Percentiles rank a stretch among this genome's conserved stretches.
Conservation (phyloP, 768 basidiomycete species). For the Boletus bicolor region DNA sequence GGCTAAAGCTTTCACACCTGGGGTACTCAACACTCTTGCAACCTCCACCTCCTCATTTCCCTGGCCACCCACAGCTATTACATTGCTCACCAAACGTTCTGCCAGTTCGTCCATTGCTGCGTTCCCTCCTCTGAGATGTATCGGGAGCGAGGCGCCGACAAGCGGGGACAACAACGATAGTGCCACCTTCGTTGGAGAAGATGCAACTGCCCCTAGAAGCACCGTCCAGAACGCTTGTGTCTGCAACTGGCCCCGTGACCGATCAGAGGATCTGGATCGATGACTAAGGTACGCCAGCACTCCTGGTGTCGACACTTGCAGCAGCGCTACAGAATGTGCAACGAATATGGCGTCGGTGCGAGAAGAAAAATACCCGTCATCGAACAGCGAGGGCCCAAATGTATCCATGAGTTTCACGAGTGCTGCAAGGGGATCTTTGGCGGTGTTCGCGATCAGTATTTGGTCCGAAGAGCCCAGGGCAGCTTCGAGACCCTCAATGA, state of each 20-base stretch:
- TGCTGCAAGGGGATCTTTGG: constrained; percentile 25
- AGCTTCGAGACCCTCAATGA: constrained; percentile 28
- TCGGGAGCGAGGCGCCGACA: constrained; percentile 38
- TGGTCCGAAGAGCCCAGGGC: constrained; percentile 6
- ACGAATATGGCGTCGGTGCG: constrained; percentile 44
- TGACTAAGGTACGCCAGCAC: constrained; percentile 50
- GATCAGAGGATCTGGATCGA: constrained; percentile 12
- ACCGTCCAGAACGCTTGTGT: constrained; percentile 21
- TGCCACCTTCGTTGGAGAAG: constrained; percentile 24
- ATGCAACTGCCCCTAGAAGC: constrained; percentile 44
- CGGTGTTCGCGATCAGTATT: not conserved
- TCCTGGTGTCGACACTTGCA: constrained; percentile 41
- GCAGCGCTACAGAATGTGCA: constrained; percentile 37
- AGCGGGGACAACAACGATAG: constrained; percentile 45
- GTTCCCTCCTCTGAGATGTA: constrained; percentile 41
- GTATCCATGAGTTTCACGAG: constrained; percentile 44
- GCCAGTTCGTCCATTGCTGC: constrained; percentile 47
- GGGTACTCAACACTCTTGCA: constrained; percentile 12
- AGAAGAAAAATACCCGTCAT: constrained; percentile 39
- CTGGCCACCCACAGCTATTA: not conserved
- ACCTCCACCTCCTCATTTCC: not conserved
- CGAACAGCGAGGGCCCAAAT: constrained; percentile 52
- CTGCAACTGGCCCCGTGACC: constrained; percentile 4
- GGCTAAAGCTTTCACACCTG: constrained; percentile 12
- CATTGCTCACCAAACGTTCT: constrained; percentile 15